A percentile compares a stretch with the other conserved stretches of the same genome.
These are phyloP conservation scores for Thelephora aurantiotincta DNA, from an alignment of 768 basidiomycete species.

Conservation along the genomic window DNA sequence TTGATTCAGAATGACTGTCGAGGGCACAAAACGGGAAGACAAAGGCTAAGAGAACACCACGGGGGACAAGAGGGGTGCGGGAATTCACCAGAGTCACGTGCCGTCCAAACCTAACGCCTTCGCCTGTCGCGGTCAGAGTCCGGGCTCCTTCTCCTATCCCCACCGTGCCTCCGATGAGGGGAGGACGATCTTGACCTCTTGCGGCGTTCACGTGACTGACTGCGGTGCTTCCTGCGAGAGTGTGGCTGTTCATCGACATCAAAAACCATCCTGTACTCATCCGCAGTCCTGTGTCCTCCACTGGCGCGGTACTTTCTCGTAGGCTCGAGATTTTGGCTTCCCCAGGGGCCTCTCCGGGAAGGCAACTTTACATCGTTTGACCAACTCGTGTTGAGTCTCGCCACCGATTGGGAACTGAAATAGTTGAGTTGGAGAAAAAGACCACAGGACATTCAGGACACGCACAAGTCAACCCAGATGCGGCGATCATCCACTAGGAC, in stretches of 20 bases:
- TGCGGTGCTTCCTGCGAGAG: slow-evolving; percentile 27
- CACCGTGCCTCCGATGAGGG: slow-evolving; percentile 4
- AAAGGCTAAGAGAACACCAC: too few relatives aligned
- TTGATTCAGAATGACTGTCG: too few relatives aligned
- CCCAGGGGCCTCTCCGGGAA: slow-evolving; percentile 42
- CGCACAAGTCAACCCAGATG: slow-evolving; percentile 98
- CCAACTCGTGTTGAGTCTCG: slow-evolving; percentile 71
- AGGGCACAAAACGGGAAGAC: too few relatives aligned
- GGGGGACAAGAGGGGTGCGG: too few relatives aligned
- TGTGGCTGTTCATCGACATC: slow-evolving; percentile 39
- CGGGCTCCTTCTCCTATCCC: slow-evolving; percentile 3
- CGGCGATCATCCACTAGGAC: slow-evolving; percentile 93
- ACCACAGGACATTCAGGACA: slow-evolving; percentile 8
- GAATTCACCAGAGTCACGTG: too few relatives aligned
- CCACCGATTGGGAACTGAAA: slow-evolving; percentile 82
- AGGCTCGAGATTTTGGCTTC: slow-evolving; percentile 60
- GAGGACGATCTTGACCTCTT: slow-evolving; percentile 13
- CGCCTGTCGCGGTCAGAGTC: too few relatives aligned
- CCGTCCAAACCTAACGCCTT: too few relatives aligned
- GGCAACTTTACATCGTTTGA: slow-evolving; percentile 60
- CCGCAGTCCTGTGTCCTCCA: slow-evolving; percentile 16
- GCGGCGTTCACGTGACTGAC: slow-evolving; percentile 13
- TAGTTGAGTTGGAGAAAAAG: slow-evolving; percentile 2
- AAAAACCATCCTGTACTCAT: slow-evolving; percentile 69
- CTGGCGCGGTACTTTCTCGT: slow-evolving; percentile 55